Evolutionary conservation across 352 stramenopile genomes (phyloP).

Genomic region (Globisporangium spinosum): DNA sequence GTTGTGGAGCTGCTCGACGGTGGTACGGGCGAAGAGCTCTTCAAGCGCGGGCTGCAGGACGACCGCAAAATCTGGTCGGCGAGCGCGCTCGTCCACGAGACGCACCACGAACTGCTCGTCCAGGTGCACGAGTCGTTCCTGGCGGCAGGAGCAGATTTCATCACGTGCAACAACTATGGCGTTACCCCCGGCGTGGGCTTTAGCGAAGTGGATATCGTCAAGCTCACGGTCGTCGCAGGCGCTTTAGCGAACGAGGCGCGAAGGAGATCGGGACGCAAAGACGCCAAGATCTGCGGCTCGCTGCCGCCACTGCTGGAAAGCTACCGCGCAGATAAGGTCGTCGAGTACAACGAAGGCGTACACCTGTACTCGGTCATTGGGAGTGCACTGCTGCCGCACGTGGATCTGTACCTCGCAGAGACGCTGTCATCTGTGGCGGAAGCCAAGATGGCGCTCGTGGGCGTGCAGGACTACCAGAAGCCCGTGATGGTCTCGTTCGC

Average conservation of each 20-base stretch:
- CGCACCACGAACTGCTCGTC: constrained; percentile 68
- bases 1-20: constrained; percentile 71
- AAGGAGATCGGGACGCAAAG: constrained; percentile 11
- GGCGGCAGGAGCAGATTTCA: constrained; percentile 60
- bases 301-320: constrained; percentile 85
- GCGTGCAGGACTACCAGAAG: constrained; percentile 37
- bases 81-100: constrained; percentile 60
- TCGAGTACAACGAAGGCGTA: constrained; percentile 63
- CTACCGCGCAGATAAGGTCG: constrained; percentile 84
- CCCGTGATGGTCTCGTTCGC: constrained; percentile 86
- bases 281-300: constrained; percentile 68
- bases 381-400: constrained; percentile 52
- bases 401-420: constrained; percentile 85
- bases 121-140: constrained; percentile 86
- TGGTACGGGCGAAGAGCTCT: constrained; percentile 90
- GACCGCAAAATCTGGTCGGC: constrained; percentile 90
- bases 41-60: constrained; percentile 74
- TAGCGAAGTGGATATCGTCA: constrained; percentile 53
- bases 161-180: constrained; percentile 92
- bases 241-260: constrained; percentile 51
- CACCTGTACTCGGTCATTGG: constrained; percentile 66
- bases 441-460: constrained; percentile 76
- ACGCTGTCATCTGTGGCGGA: constrained; percentile 87
- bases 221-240: constrained; percentile 46
- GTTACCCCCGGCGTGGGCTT: constrained; percentile 88